Percentiles rank a stretch among this genome's conserved stretches.
Evolutionary conservation across 495 filamentous ascomycete species (phyloP).

Genomic region (Tuber calosporum): DNA sequence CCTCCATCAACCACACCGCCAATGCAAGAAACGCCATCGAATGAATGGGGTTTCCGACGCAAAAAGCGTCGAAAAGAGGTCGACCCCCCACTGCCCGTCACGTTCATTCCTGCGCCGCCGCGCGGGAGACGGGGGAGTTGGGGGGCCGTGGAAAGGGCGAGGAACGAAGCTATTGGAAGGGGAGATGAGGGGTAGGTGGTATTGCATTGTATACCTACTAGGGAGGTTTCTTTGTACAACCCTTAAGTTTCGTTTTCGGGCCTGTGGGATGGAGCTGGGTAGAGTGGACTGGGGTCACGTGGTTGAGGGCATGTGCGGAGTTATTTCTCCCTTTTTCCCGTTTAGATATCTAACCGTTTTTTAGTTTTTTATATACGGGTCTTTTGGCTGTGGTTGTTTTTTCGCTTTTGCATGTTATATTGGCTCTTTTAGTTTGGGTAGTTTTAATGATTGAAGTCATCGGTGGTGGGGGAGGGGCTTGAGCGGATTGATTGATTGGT

Average conservation of each 20-base stretch:
- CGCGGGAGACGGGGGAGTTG: conserved; percentile 40
- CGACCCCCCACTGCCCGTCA: conserved; percentile 50
- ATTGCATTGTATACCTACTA: background rate
- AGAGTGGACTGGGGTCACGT: background rate
- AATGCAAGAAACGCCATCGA: conserved; percentile 41
- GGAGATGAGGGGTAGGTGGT: background rate
- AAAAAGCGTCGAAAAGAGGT: conserved; percentile 30
- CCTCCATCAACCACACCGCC: conserved; percentile 29
- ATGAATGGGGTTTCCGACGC: conserved; percentile 28
- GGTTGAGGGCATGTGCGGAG: background rate
- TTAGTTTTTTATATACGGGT: background rate
- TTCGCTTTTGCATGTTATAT: background rate
- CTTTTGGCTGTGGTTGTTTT: background rate
- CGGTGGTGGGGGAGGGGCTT: background rate
- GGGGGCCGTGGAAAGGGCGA: conserved; percentile 26
- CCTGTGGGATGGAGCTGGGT: background rate
- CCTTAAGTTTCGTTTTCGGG: background rate
- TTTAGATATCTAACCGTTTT: background rate
- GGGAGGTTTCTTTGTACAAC: background rate
- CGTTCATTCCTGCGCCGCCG: conserved; percentile 61
- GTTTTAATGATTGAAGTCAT: background rate
- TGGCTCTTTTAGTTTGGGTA: background rate
- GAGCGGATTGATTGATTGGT: background rate
- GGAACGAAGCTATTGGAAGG: conserved; percentile 3
- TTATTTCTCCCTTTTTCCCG: background rate